Evolutionary conservation across 345 rosid genomes (phyloP), one percentile per base, ranked within the genome.

Genomic region (Trapa incisa): DNA sequence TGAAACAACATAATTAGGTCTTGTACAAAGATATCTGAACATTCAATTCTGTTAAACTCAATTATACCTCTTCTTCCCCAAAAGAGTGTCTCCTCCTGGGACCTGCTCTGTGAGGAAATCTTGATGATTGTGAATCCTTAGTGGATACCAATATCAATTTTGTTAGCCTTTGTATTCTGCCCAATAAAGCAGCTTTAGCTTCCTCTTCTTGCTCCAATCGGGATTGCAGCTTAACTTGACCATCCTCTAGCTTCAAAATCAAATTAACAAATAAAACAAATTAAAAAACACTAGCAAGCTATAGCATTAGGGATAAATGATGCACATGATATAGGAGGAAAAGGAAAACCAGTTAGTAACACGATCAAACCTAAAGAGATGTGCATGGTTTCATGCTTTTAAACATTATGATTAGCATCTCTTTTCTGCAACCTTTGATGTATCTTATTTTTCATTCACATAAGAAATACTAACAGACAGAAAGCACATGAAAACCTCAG

Each of bases 201-300:
- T 95, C 99, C 84, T 95, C 99, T 80, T 91, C 99, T 80, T 91
- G 85, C 79, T 94, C 99, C 79, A 91, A 82, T 80, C 95, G 89
- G 65, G 96, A 89, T 71, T 94, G 97, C 82, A 91, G 79, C 81
- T 83, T 91, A 76, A 86, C 80, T 81, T 91, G 91, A 81, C 97
- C 99, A 87, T 94, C 99, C 81, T 95, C 93, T 78, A 95, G 83
- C 99, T 95, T 74, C 73, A 82, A 47, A 52, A 82, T 70, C 54
- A 48, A 65, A 69, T 69, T 38, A 66, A 50, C 29, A 61, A 72
- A 47, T 48, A 71, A 54, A 54, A n/a, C 33, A n/a, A 22, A 32
- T 7, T 32, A 7, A 1, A 58, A 36, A 38, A 50, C 15, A 67
- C 62, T 29, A 52, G 47, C 9, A 32, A 3, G 63, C 14, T 32